Evolutionary conservation across 805 yeast genomes (phyloP).

Genomic region (Schwanniomyces pseudopolymorphus): DNA sequence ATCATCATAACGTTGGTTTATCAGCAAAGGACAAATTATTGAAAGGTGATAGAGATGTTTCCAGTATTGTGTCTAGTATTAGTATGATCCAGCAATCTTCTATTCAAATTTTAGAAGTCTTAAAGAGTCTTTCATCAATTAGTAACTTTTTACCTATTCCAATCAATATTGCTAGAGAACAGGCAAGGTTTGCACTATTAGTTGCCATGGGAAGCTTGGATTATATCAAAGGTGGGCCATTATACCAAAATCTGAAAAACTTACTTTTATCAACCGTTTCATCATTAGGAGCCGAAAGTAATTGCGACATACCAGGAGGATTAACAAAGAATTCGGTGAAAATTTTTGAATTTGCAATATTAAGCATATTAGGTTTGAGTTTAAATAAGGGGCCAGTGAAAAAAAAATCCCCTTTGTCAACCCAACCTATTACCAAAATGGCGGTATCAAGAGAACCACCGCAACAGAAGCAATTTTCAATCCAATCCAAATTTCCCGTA

Average conservation of each 20-base stretch:
- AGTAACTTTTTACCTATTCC: slow-evolving; percentile 62
- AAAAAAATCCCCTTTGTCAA: slow-evolving; percentile 13
- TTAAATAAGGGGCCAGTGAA: slow-evolving; percentile 18
- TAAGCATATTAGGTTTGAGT: slow-evolving; percentile 59
- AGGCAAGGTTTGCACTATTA: slow-evolving; percentile 59
- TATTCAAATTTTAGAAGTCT: slow-evolving; percentile 54
- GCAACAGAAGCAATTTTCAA: neutral
- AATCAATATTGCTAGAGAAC: slow-evolving; percentile 58
- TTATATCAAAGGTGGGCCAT: slow-evolving; percentile 78
- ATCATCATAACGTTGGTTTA: slow-evolving; percentile 41
- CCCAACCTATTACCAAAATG: slow-evolving; percentile 19
- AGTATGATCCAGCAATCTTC: slow-evolving; percentile 70
- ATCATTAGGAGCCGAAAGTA: slow-evolving; percentile 52
- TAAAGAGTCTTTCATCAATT: slow-evolving; percentile 39
- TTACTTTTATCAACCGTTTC: slow-evolving; percentile 51
- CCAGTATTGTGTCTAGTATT: slow-evolving; percentile 49
- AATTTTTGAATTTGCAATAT: slow-evolving; percentile 58
- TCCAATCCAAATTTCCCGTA: neutral
- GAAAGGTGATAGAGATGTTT: slow-evolving; percentile 36
- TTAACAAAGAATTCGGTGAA: slow-evolving; percentile 56
- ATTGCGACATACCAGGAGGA: slow-evolving; percentile 58
- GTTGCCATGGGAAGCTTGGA: slow-evolving; percentile 79
- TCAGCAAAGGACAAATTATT: slow-evolving; percentile 34
- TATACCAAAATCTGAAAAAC: slow-evolving; percentile 66
- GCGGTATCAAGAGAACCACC: slow-evolving; percentile 24